A percentile compares a stretch with the other conserved stretches of the same genome.
These are phyloP conservation scores for Pyrenochaeta sp. DNA, from an alignment of 2,329 filamentous ascomycete genomes.

Conservation along the genomic window DNA sequence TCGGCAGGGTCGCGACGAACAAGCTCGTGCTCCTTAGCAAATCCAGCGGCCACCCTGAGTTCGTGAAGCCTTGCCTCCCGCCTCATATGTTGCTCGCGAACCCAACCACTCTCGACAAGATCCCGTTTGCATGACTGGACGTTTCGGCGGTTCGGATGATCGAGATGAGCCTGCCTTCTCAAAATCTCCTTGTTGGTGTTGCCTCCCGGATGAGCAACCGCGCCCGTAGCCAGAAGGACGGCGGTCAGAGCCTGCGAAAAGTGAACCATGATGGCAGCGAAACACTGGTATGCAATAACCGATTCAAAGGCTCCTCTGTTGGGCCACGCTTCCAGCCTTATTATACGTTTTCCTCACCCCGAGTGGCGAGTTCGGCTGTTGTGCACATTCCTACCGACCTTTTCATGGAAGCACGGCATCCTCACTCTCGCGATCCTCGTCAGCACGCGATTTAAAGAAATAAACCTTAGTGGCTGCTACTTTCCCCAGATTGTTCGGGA, in stretches of 20 bases:
- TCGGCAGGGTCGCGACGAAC: conserved; percentile 37
- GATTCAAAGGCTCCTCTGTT: conserved; percentile 2
- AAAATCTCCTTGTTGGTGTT: conserved; percentile 44
- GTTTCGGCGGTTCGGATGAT: conserved; percentile 48
- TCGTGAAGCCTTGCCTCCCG: conserved; percentile 48
- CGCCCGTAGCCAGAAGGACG: conserved; percentile 33
- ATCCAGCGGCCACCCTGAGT: conserved; percentile 47
- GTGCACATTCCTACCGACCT: conserved; percentile 14
- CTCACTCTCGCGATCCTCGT: conserved; percentile 7
- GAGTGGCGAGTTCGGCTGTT: conserved; percentile 14
- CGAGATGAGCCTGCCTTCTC: conserved; percentile 41
- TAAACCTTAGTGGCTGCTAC: conserved; percentile 13
- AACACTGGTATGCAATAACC: conserved; percentile 1
- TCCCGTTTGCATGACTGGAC: conserved; percentile 44
- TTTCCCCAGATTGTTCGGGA: conserved; percentile 23
- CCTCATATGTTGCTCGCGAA: conserved; percentile 45
- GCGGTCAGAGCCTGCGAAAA: conserved; percentile 31
- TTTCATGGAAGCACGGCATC: conserved; percentile 19
- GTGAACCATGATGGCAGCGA: conserved; percentile 35
- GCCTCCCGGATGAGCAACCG: conserved; percentile 50
- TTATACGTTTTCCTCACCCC: conserved; percentile 26
- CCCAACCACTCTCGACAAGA: conserved; percentile 41
- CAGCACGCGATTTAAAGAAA: conserved; percentile 6
- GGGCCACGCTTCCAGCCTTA: conserved; percentile 11
- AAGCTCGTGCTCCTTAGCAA: conserved; percentile 37